Evolutionary conservation across 805 yeast species (phyloP), one percentile per base, ranked within the genome.

Genomic region (Starmerella stellata): DNA sequence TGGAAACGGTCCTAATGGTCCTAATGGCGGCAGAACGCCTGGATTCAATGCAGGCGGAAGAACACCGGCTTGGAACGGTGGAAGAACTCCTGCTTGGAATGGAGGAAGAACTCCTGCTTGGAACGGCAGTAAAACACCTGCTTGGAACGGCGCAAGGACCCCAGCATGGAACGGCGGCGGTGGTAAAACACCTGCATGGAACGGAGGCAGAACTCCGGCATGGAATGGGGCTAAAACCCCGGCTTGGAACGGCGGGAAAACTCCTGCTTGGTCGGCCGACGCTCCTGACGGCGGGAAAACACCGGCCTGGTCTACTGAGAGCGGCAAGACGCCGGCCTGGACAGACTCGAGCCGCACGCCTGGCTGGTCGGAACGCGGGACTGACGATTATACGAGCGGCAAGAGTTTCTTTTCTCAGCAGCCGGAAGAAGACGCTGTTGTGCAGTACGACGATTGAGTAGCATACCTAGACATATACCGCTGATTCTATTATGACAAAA

Each of bases 101-200:
- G 57, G 67, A 4, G 58, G 60, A 18, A 55, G 54, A 35, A 64
- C 69, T 1, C 69, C 71, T 1, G 67, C 70, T 1, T 63, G 66
- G 63, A 49, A 54, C 40, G 57, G 56, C 53, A 17, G 52, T 43
- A 14, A 51, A 49, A 57, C 62, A 4, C 61, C 59, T 2, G 51
- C 58, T 4, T 57, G 61, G 55, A 57, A 56, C 15, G 43, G 41
- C 23, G 44, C 53, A n/a, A 61, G 53, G 44, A 65, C 72, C 9
- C 73, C 78, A 2, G 64, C 74, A 1, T 70, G 79, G 77, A 52
- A 53, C 21, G 40, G 54, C 9, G 50, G 64, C 43, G 44, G 59
- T 24, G 40, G 37, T 14, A 35, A 45, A 30, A 44, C 49, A 3
- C 49, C 50, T 16, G 43, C 47, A 9, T 45, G 41, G 50, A 43